phyloP scores from a whole-genome alignment of 108 stramenopile genomes.

The Seminavis robusta region DNA sequence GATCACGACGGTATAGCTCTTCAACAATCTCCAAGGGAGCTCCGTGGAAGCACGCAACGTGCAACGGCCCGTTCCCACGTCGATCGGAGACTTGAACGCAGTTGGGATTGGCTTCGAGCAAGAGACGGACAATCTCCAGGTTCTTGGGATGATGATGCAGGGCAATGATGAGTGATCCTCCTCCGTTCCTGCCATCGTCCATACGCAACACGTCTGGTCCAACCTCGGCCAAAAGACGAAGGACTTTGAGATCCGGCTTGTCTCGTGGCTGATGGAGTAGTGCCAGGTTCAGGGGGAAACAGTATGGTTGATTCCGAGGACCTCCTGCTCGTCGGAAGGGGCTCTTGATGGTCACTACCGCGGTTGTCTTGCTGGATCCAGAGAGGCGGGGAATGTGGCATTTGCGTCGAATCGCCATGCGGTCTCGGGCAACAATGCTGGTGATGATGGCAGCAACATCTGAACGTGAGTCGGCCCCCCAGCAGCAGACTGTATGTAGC shows the following conservation, averaged over 20 bases:
- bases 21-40: constrained; percentile 8
- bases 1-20: constrained; percentile 9
- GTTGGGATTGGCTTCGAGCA: constrained; percentile 18
- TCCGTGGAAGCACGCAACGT: constrained; percentile 22
- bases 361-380: no score
- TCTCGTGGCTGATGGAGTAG: constrained; percentile 14
- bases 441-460: no score
- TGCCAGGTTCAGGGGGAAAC: no score
- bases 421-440: no score
- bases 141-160: constrained; percentile 2
- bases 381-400: no score
- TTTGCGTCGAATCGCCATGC: no score
- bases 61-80: constrained; percentile 29
- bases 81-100: constrained; percentile 22
- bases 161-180: constrained; percentile 19
- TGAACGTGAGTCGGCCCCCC: no score
- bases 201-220: constrained; percentile 26
- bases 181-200: constrained; percentile 24
- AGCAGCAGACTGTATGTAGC: no score
- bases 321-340: no score
- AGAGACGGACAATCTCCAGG: constrained; percentile 11
- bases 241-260: constrained; percentile 19
- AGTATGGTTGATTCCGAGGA: no score
- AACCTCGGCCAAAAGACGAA: constrained; percentile 18
- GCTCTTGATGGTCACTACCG: no score